These are phyloP conservation scores for Tripterygium wilfordii DNA, from an alignment of 177 flowering plant genomes.

Conservation along the genomic window DNA sequence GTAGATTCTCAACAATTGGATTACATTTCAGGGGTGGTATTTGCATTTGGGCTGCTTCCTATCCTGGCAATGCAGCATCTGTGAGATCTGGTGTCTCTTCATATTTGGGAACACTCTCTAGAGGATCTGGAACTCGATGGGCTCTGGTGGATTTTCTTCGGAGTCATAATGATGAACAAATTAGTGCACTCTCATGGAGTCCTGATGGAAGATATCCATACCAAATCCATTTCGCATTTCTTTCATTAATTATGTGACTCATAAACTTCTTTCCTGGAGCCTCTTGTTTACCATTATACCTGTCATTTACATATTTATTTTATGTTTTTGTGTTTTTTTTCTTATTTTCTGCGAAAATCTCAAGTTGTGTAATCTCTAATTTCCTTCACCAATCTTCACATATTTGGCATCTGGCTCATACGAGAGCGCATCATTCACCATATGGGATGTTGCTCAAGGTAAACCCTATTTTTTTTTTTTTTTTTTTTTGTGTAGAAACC, in stretches of 20 bases:
- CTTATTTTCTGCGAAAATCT: background rate
- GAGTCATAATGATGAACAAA: slow-evolving; percentile 56
- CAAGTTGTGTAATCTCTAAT: too few relatives aligned
- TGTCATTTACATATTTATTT: background rate
- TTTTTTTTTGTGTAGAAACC: background rate
- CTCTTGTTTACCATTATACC: too few relatives aligned
- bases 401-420: slow-evolving; percentile 87
- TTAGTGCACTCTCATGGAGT: slow-evolving; percentile 92
- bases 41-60: slow-evolving; percentile 96
- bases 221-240: background rate
- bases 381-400: slow-evolving; percentile 70
- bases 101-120: slow-evolving; percentile 55
- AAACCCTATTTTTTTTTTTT: slow-evolving; percentile 8
- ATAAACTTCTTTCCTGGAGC: too few relatives aligned
- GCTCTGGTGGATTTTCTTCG: slow-evolving; percentile 80
- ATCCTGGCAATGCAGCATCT: slow-evolving; percentile 83
- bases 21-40: slow-evolving; percentile 74
- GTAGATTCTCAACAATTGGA: background rate
- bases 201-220: slow-evolving; percentile 98
- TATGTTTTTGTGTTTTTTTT: background rate
- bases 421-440: slow-evolving; percentile 86
- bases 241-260: too few relatives aligned
- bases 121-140: slow-evolving; percentile 84
- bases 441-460: slow-evolving; percentile 99
- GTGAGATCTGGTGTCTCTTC: slow-evolving; percentile 75